These are phyloP conservation scores for Clarireedia paspali DNA, from an alignment of 2,329 filamentous ascomycete species.

Conservation along the genomic window DNA sequence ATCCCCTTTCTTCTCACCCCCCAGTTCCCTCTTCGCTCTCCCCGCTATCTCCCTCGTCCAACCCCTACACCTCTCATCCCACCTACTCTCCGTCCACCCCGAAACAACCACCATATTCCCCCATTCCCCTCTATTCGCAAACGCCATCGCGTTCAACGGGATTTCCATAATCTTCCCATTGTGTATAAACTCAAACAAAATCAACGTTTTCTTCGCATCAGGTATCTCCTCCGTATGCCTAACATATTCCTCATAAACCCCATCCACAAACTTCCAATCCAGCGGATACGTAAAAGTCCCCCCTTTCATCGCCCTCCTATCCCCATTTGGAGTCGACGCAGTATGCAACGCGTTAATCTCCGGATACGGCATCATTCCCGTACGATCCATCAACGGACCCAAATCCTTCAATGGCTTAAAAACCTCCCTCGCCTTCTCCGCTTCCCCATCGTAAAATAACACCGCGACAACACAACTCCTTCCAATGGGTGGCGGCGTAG, in stretches of 20 bases:
- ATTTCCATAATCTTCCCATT: constrained; percentile 16
- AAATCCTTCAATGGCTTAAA: constrained; percentile 26
- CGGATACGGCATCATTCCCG: constrained; percentile 27
- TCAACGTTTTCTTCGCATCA: constrained; percentile 17
- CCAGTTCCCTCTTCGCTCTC: constrained; percentile 2
- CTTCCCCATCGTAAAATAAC: constrained; percentile 30
- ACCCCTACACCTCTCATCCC: constrained; percentile 11
- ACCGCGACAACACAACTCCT: not conserved
- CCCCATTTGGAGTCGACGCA: constrained; percentile 26
- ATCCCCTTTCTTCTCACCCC: not conserved
- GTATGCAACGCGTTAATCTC: constrained; percentile 27
- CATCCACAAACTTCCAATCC: constrained; percentile 18
- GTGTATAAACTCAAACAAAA: constrained; percentile 18
- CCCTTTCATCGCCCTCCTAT: constrained; percentile 32
- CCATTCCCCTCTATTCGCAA: constrained; percentile 25
- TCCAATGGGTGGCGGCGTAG: not conserved
- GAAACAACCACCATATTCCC: constrained; percentile 22
- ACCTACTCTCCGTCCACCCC: constrained; percentile 23
- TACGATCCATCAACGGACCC: constrained; percentile 21
- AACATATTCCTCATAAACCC: constrained; percentile 24
- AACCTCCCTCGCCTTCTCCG: constrained; percentile 23
- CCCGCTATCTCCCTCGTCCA: constrained; percentile 14
- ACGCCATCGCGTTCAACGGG: constrained; percentile 19
- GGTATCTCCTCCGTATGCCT: constrained; percentile 21
- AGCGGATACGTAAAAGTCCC: constrained; percentile 31